Evolutionary conservation across 2,329 filamentous ascomycete genomes (phyloP), one percentile per base, ranked within the genome.

Genomic region (Colletotrichum sp.): DNA sequence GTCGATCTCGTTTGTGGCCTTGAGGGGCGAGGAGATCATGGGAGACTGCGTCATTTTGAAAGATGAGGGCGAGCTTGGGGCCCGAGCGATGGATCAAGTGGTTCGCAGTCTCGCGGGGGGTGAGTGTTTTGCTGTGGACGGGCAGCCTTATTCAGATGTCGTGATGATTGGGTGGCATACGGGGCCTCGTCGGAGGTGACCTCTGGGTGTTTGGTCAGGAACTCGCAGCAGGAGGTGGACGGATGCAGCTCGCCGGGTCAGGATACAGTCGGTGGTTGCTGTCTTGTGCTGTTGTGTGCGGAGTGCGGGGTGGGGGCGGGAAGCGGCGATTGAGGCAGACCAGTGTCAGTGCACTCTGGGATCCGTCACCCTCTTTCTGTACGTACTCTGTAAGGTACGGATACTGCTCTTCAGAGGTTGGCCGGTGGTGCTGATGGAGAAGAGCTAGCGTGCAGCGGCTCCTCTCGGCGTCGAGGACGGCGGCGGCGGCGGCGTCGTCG

Each of bases 1-100:
- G 90, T 99, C 97, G 84, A 99, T 98, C 89, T 99, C 97, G 90
- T 96, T 98, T 79, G 97, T 99, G 70, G 91, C 91, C 92, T 94
- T 99, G 82, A 98, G 91, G 84, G 96, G 96, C 90, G 94, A 94
- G 81, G 96, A 98, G 81, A 99, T 94, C 96, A 99, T 99, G 78
- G 96, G 96, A 80, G 95, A 93, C 88, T 98, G 95, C 85, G 95
- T 91, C 94, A 95, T 96, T 80, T 76, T 80, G 81, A 78, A 78
- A 78, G 78, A 79, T 71, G 75, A 57, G 62, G 52, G 57, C 36
- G 66, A 75, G 71, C 65, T 70, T 70, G 18, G 59, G 65, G 62
- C 71, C 30, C 64, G 60, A 49, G 39, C 16, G 18, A 71, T 52
- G 36, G 32, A 59, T 49, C 24, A 49, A 52, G 44, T 52, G 64